Base-by-base conservation (phyloP, 805 yeast genomes). In the Ogataea degrootiae region DNA sequence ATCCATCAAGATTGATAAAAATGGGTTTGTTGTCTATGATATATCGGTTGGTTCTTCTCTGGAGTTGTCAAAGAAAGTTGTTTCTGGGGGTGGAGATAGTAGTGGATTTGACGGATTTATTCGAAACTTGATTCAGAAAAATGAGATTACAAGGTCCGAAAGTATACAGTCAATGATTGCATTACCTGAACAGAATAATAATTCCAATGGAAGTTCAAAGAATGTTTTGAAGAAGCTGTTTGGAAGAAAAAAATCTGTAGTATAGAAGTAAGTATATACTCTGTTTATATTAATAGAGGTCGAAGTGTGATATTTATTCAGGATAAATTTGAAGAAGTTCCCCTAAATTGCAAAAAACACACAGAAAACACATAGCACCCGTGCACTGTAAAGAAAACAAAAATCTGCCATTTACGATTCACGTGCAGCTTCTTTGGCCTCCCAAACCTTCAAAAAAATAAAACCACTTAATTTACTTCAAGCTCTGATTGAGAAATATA, bases 141-240 rank as follows among this genome's bases (percentile, higher is more conserved):
- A 49, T 19, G 55, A 48, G 14, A 39, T 54, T 26, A 42, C 31
- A 6, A 52, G 45, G 22, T 53, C 60, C 8, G 48, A 42, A n/a
- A 55, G 57, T 42, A 42, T 49, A 2, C 57, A 58, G n/a, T 53
- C 59, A 3, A 44, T 56, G 29, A 37, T 47, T 17, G 41, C 43
- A 42, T 16, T 11, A 26, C n/a, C 44, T 42, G 14, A 15, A 21
- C 4, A 16, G 47, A 2, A 42, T 23, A 26, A 47, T 7, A 34
- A 43, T 9, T 44, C 37, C n/a, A 42, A 37, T 12, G 48, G 45
- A 6, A 35, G 47, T 12, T 37, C 55, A 11, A 50, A 49, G 44
- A 56, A 50, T 37, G 51, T 53, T 21, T 47, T 60, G 31, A 56
- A 56, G 35, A 60, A 53, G 48, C 42, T 60, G 4, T 60, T 60